These are phyloP conservation scores for Leccinum rimulosum DNA, from an alignment of 768 basidiomycete species.

Conservation along the genomic window DNA sequence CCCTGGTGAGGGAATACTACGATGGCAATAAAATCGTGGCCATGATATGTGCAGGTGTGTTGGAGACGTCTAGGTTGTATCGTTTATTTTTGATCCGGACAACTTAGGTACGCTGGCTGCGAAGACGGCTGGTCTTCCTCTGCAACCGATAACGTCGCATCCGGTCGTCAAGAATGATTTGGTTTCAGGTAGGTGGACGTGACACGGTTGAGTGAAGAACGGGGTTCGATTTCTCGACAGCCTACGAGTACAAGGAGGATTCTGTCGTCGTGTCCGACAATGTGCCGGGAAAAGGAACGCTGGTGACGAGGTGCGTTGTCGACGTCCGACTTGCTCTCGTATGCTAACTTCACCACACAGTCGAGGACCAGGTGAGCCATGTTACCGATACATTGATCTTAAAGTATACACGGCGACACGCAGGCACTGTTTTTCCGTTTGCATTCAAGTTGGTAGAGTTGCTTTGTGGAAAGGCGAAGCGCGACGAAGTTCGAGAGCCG, in stretches of 20 bases:
- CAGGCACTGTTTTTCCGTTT: slow-evolving; percentile 76
- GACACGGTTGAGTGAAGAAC: background rate
- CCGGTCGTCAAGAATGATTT: slow-evolving; percentile 64
- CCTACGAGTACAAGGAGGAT: slow-evolving; percentile 72
- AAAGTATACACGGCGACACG: background rate
- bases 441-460: slow-evolving; percentile 73
- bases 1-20: slow-evolving; percentile 54
- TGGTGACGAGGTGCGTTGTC: slow-evolving; percentile 68
- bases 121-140: slow-evolving; percentile 54
- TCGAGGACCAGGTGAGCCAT: slow-evolving; percentile 64
- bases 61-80: background rate
- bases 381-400: background rate
- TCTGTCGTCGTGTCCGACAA: slow-evolving; percentile 61
- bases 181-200: slow-evolving; percentile 42
- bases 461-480: slow-evolving; percentile 61
- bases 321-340: background rate
- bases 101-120: slow-evolving; percentile 66
- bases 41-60: slow-evolving; percentile 82
- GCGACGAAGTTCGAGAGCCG: slow-evolving; percentile 57
- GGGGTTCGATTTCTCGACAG: slow-evolving; percentile 34
- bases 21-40: slow-evolving; percentile 50
- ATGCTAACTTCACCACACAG: slow-evolving; percentile 31
- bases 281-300: slow-evolving; percentile 39
- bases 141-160: slow-evolving; percentile 74
- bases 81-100: background rate